Evolutionary conservation across 2,329 filamentous ascomycete species (phyloP).

Genomic region (Phaeosphaeria sp.): DNA sequence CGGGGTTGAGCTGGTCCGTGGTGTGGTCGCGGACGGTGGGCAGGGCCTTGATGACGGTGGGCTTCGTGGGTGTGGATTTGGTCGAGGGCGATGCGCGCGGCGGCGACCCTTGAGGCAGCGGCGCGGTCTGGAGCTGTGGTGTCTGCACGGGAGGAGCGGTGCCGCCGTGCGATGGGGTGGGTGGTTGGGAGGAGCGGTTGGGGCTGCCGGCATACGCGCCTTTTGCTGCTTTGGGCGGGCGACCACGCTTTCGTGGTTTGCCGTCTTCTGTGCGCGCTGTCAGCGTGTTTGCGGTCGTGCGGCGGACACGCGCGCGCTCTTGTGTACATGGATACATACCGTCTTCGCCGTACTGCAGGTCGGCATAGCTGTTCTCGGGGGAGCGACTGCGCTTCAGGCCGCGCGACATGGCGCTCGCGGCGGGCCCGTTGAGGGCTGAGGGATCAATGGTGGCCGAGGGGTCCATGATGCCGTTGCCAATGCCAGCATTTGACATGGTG

Average conservation of each 20-base stretch:
- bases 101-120: conserved; percentile 59
- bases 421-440: conserved; percentile 38
- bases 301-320: conserved; percentile 1
- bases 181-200: conserved; percentile 57
- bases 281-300: conserved; percentile 6
- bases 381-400: conserved; percentile 52
- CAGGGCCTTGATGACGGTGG: conserved; percentile 83
- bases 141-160: conserved; percentile 58
- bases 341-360: conserved; percentile 38
- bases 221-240: conserved; percentile 66
- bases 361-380: conserved; percentile 46
- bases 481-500: conserved; percentile 48
- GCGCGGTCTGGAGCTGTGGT: conserved; percentile 61
- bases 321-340: conserved; percentile 32
- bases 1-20: conserved; percentile 87
- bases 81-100: conserved; percentile 67
- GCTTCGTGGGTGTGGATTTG: conserved; percentile 81
- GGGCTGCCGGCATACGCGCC: conserved; percentile 62
- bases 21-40: conserved; percentile 97
- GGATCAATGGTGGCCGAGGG: conserved; percentile 51
- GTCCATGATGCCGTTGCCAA: conserved; percentile 51
- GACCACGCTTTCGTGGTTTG: conserved; percentile 55
- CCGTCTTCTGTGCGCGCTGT: conserved; percentile 34
- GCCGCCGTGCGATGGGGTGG: conserved; percentile 58
- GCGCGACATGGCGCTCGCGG: conserved; percentile 22